Conservation (phyloP, 2,329 filamentous ascomycete genomes). For the Akanthomyces muscarius region DNA sequence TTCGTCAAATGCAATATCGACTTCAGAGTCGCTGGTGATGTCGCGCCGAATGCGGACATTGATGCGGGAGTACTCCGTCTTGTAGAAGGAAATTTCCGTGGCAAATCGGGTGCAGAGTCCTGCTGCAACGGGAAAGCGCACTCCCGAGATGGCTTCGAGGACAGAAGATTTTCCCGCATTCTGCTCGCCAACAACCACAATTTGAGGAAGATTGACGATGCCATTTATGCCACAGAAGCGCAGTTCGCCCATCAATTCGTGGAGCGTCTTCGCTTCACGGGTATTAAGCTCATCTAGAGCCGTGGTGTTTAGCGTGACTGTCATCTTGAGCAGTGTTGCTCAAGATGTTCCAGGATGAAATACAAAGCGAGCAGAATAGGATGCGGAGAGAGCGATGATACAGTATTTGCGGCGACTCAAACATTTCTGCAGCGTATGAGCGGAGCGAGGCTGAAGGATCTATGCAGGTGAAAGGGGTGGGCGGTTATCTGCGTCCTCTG, state of each 20-base stretch:
- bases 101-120: slow-evolving; percentile 58
- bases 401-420: background rate
- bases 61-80: slow-evolving; percentile 32
- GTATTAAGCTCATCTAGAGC: slow-evolving; percentile 40
- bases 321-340: background rate
- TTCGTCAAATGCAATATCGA: slow-evolving; percentile 28
- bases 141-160: slow-evolving; percentile 58
- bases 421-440: background rate
- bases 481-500: too few relatives aligned
- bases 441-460: background rate
- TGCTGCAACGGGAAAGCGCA: slow-evolving; percentile 55
- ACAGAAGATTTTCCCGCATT: slow-evolving; percentile 62
- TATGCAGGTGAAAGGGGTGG: too few relatives aligned
- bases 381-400: background rate
- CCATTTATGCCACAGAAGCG: slow-evolving; percentile 45
- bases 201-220: slow-evolving; percentile 47
- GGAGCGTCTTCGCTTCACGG: slow-evolving; percentile 41
- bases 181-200: slow-evolving; percentile 58
- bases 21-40: slow-evolving; percentile 19
- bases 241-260: slow-evolving; percentile 51
- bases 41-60: slow-evolving; percentile 41
- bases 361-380: background rate
- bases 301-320: slow-evolving; percentile 8
- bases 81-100: slow-evolving; percentile 54
- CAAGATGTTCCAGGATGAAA: background rate